Percentiles rank a stretch among this genome's conserved stretches.
These are phyloP conservation scores for Kurtzmaniella cleridarum DNA, from an alignment of 805 yeast species.

Conservation along the genomic window DNA sequence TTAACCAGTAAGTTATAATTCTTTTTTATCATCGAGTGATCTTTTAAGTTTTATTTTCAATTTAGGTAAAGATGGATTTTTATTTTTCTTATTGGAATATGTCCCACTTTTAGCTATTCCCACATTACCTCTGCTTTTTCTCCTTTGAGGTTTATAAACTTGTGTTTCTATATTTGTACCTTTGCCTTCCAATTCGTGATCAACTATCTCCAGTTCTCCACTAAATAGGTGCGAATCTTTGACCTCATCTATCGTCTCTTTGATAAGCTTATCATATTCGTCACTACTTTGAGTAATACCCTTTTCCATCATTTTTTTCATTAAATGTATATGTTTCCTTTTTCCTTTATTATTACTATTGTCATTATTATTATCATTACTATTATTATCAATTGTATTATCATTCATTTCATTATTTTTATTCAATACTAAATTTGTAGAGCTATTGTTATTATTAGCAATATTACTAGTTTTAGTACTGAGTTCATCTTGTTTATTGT, in stretches of 20 bases:
- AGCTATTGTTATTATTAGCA: neutral
- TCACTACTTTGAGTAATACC: conserved; percentile 26
- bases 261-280: conserved; percentile 25
- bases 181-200: conserved; percentile 8
- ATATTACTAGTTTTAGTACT: neutral
- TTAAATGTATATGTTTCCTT: conserved; percentile 19
- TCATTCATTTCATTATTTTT: too few species aligned
- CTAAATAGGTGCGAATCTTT: conserved; percentile 33
- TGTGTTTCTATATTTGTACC: conserved; percentile 2
- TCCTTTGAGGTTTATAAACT: conserved; percentile 11
- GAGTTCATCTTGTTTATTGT: conserved; percentile 3
- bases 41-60: conserved; percentile 8
- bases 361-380: conserved; percentile 1
- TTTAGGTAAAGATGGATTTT: conserved; percentile 6
- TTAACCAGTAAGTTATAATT: too few species aligned
- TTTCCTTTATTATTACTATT: conserved; percentile 1
- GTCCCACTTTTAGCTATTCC: conserved; percentile 10
- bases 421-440: conserved; percentile 5
- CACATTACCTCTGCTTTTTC: conserved; percentile 25
- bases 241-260: conserved; percentile 27
- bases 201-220: conserved; percentile 28
- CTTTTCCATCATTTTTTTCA: conserved; percentile 31
- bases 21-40: too few species aligned
- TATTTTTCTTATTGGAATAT: conserved; percentile 1
- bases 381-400: too few species aligned